These are phyloP conservation scores for Themeda triandra DNA, from an alignment of 176 grass and related monocot genomes.

Conservation along the genomic window DNA sequence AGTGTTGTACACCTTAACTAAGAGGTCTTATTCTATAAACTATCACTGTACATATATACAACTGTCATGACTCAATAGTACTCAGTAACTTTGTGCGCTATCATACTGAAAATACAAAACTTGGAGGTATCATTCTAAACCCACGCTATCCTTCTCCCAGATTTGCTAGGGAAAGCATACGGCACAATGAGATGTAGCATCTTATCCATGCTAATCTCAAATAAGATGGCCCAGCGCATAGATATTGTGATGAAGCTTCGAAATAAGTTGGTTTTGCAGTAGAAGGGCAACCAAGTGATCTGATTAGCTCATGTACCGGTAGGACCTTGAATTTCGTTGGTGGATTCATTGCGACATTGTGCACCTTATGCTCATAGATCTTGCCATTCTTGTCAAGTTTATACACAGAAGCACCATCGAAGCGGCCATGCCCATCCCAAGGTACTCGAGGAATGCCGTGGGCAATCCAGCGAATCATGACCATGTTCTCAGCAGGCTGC, in stretches of 20 bases:
- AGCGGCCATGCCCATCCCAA: slow-evolving; percentile 83
- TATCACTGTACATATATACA: slow-evolving; percentile 58
- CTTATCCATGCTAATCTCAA: slow-evolving; percentile 54
- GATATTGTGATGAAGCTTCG: slow-evolving; percentile 51
- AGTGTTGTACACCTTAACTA: slow-evolving; percentile 11
- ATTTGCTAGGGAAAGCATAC: slow-evolving; percentile 46
- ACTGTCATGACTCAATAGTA: slow-evolving; percentile 26
- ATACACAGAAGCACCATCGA: slow-evolving; percentile 87
- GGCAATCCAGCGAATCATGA: slow-evolving; percentile 98
- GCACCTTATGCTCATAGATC: slow-evolving; percentile 87
- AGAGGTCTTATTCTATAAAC: slow-evolving; percentile 41
- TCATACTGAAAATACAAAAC: slow-evolving; percentile 40
- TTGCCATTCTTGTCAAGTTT: slow-evolving; percentile 92
- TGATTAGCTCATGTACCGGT: slow-evolving; percentile 69
- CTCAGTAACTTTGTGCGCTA: slow-evolving; percentile 30
- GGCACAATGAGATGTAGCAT: slow-evolving; percentile 49
- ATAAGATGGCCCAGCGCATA: neutral
- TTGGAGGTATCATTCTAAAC: slow-evolving; percentile 16
- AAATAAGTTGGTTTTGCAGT: slow-evolving; percentile 91
- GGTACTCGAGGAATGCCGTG: slow-evolving; percentile 89
- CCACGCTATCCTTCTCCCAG: slow-evolving; percentile 51
- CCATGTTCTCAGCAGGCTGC: slow-evolving; percentile 82
- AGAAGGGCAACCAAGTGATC: slow-evolving; percentile 63
- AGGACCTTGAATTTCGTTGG: slow-evolving; percentile 68
- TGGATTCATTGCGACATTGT: slow-evolving; percentile 81